Conservation (phyloP, 2,329 filamentous ascomycete genomes). For the Aaosphaeria pasadenensis region DNA sequence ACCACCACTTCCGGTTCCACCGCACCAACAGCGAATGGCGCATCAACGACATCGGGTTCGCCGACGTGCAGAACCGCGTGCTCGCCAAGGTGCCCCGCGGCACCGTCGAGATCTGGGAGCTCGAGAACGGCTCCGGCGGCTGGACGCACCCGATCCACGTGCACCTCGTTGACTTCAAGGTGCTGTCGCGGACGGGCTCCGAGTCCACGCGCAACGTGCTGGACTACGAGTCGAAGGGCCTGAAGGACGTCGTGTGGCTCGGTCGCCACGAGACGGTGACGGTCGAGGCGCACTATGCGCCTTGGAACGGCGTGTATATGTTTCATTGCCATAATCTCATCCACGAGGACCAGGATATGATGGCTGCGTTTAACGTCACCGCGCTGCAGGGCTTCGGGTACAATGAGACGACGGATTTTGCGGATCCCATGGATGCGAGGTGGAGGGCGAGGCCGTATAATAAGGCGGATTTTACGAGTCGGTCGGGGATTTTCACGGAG, state of each 20-base stretch:
- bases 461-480: conserved; percentile 7
- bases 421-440: conserved; percentile 27
- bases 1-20: conserved; percentile 26
- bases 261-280: conserved; percentile 43
- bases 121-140: conserved; percentile 48
- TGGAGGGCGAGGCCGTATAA: conserved; percentile 15
- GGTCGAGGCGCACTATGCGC: conserved; percentile 28
- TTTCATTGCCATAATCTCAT: conserved; percentile 45
- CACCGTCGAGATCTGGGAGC: conserved; percentile 33
- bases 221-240: conserved; percentile 53
- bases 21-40: conserved; percentile 27
- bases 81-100: conserved; percentile 30
- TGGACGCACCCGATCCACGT: conserved; percentile 57
- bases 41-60: conserved; percentile 34
- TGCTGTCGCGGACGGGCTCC: conserved; percentile 50
- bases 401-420: conserved; percentile 30
- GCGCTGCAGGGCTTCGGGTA: conserved; percentile 31
- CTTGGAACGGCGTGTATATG: conserved; percentile 46
- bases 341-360: conserved; percentile 47
- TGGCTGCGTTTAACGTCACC: conserved; percentile 45
- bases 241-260: conserved; percentile 61
- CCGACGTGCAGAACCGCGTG: conserved; percentile 32
- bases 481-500: conserved; percentile 13
- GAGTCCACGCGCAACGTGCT: conserved; percentile 35
- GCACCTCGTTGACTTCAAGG: conserved; percentile 58